Base-by-base conservation (phyloP, 2,329 filamentous ascomycete genomes). In the Apiospora pterosperma region DNA sequence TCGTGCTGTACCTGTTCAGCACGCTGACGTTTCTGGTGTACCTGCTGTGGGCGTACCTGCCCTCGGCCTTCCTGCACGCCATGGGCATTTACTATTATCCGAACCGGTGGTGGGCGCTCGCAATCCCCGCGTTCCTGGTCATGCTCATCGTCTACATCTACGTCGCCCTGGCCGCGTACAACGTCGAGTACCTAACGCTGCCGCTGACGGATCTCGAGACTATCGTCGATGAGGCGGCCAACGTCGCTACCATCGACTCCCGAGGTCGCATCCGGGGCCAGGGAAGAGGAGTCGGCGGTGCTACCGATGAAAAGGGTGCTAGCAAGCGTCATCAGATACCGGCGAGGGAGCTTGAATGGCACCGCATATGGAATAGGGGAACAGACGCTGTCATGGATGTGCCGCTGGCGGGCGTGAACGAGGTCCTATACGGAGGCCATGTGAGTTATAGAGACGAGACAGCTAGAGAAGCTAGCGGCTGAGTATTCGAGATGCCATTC, bases 361-460 rank as follows among this genome's bases (percentile, higher is more conserved):
- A 85, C 73, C 85, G 84, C 65, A 84, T 97, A 21, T 99, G 96
- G 96, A 93, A 89, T 73, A 89, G 92, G 71, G 93, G 96, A 21
- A 99, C 96, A 0, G 96, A 99, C 82, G 96, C 93, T 1, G 96
- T 98, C 8, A 92, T 99, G 92, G 96, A 99, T 79, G 90, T 99
- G 60, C 96, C 96, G 8, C 86, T 98, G 69, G 94, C 93, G 11
- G 96, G 95, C 0, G 95, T 98, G 2, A 98, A 95, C 74, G 94
- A 99, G 80, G 89, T 99, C 38, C 76, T 99, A 25, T 99, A 98
- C 77, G 94, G 93, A 0, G 85, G 87, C 62, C 60, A 28, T 36
- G 34, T 25, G 58, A 39, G 34, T n/a, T 55, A 55, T 31, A 55
- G 34, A 34, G 58, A 60, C 16, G 58, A 60, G n/a, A 39, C 34